Base-by-base conservation (phyloP, 352 stramenopile genomes). In the Pythium grandisporangium region DNA sequence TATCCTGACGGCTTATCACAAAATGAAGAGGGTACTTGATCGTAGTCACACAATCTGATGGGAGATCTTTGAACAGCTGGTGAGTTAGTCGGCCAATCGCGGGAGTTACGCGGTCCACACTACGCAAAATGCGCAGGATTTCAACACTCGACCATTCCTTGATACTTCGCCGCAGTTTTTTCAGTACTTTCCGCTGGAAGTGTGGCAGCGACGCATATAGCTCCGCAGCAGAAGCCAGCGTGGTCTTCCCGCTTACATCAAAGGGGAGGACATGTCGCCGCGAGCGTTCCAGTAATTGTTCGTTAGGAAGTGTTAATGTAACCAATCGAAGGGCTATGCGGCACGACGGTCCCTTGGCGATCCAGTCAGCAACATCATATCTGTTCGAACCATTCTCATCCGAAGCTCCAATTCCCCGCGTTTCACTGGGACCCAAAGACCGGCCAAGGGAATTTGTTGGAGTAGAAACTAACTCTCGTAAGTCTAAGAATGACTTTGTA, bases 81-180 rank as follows among this genome's bases (percentile, higher is more conserved):
- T 85, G 72, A 12, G 91, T 72, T 14, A 94, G 48, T 11, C 57
- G 42, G 5, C 63, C 73, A 37, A 89, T 79, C 2, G 68, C 52
- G 14, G 77, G 72, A 7, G 81, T 89, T 13, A 90, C 73, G 30
- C 62, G 53, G 27, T 85, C 66, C 7, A 73, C 59, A 16, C 64
- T 66, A 40, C 69, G 69, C 30, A 94, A 53, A 47, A 94, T 91
- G 5, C 62, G 63, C 23, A 94, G 44, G 37, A 94, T 85, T 36
- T 94, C 73, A 1, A 86, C 52, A 24, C 76, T 88, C 33, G 71
- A 86, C 71, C 80, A 91, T 33, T 94, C 81, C 40, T 87, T 88
- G 26, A 94, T 83, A 16, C 82, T 67, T 36, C 71, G 70, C 19
- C 76, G 61, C 32, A 85, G 56, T 10, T 58, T 64, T 32, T 70